Evolutionary conservation across 768 basidiomycete species (phyloP), one percentile per base, ranked within the genome.

Genomic region (Neoboletus magnificus): DNA sequence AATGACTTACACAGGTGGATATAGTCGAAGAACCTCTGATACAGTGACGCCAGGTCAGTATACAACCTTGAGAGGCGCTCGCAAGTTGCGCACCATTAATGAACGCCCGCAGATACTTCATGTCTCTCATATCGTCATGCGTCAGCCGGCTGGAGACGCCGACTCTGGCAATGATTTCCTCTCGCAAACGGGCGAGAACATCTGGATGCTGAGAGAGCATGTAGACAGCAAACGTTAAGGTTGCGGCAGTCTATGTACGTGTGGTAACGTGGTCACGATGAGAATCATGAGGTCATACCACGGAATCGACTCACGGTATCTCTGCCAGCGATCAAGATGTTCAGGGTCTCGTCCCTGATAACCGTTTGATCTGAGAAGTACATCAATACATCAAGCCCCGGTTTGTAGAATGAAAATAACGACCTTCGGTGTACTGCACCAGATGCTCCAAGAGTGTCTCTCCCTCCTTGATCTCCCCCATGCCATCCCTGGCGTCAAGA

Each of bases 61-160:
- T 11, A 43, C 11, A 30, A 25, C 4, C 10, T 15, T 4, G 33
- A 12, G 20, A 18, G 27, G 41, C 15, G 13, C 33, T 40, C 30
- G 22, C 13, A 40, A 37, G 10, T 42, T 4, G 48, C 71, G 12
- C 22, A 84, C 84, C 84, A 58, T 87, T 86, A 47, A 87, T 78
- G 23, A 87, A 82, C 1, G 85, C 86, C 25, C 82, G 73, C 15
- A 86, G 66, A 58, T 80, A 86, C 64, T 82, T 85, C 81, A 86
- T 82, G 5, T 82, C 81, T 29, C 74, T 73, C 59, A 87, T 78
- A 57, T 84, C 80, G 42, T 82, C 80, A 50, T 78, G 79, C 3
- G 77, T 77, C 4, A 84, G 86, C 12, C 77, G 71, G 1, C 74
- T 73, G 1, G 71, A 72, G 1, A 71, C 64, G 0, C 85, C 84